A percentile compares a stretch with the other conserved stretches of the same genome.
Evolutionary conservation across 2,329 filamentous ascomycete species (phyloP).

Genomic region (Talaromyces sp.): DNA sequence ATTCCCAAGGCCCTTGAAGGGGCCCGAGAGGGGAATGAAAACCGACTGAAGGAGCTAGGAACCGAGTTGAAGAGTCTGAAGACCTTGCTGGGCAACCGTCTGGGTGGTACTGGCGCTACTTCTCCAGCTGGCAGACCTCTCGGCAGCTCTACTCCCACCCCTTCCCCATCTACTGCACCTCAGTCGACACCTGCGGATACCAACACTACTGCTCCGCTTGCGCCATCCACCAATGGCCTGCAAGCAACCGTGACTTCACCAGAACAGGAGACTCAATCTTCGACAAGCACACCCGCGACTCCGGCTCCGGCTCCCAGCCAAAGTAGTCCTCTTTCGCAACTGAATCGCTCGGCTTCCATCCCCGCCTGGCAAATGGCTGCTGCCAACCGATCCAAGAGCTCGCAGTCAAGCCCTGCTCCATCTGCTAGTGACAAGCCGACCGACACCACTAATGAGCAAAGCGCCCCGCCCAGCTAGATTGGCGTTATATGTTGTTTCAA

Average conservation of each 20-base stretch:
- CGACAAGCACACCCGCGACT: constrained; percentile 26
- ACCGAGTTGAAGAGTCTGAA: constrained; percentile 90
- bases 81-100: constrained; percentile 72
- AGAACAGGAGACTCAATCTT: constrained; percentile 30
- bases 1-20: constrained; percentile 88
- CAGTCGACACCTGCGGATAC: constrained; percentile 14
- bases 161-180: constrained; percentile 22
- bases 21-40: constrained; percentile 82
- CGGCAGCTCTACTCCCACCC: constrained; percentile 27
- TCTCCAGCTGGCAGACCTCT: constrained; percentile 36
- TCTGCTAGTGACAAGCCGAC: constrained; percentile 24
- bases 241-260: constrained; percentile 33
- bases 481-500: constrained; percentile 6
- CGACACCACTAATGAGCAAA: constrained; percentile 30
- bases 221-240: constrained; percentile 30
- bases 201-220: constrained; percentile 13
- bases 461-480: constrained; percentile 33
- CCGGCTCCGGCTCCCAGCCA: constrained; percentile 25
- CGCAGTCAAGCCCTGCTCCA: constrained; percentile 28
- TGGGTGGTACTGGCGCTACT: constrained; percentile 45
- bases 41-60: constrained; percentile 79
- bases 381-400: constrained; percentile 54
- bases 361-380: constrained; percentile 80
- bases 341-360: constrained; percentile 65
- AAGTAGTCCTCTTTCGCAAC: constrained; percentile 52